Percentiles rank a stretch among this genome's conserved stretches.
Evolutionary conservation across 352 stramenopile genomes (phyloP).

Genomic region (Aphanomyces invadans): DNA sequence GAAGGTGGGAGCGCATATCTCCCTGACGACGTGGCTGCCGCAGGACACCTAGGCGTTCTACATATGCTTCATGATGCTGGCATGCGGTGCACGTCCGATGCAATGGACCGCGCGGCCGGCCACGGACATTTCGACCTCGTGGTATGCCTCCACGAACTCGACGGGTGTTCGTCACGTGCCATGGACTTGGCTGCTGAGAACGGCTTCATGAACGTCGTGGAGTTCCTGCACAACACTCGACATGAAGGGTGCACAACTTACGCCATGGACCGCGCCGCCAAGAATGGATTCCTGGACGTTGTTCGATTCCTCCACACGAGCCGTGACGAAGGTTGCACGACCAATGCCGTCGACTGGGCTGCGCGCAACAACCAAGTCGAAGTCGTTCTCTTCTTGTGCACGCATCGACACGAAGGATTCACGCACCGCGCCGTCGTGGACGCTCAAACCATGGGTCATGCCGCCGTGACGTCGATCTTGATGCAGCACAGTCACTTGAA

Average conservation of each 20-base stretch:
- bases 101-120: constrained; percentile 27
- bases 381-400: constrained; percentile 10
- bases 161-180: constrained; percentile 25
- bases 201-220: constrained; percentile 26
- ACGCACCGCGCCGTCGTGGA: constrained; percentile 1
- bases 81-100: neutral
- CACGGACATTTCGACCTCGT: constrained; percentile 28
- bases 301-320: constrained; percentile 5
- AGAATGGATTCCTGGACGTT: constrained; percentile 24
- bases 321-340: constrained; percentile 22
- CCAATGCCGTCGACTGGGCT: constrained; percentile 25
- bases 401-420: constrained; percentile 17
- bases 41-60: constrained; percentile 25
- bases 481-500: no score
- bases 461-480: neutral
- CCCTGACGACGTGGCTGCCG: constrained; percentile 15
- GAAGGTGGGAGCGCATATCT: neutral
- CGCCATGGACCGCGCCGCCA: constrained; percentile 52
- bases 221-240: constrained; percentile 24
- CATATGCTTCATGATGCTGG: constrained; percentile 9
- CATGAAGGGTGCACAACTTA: constrained; percentile 37
- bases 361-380: constrained; percentile 9
- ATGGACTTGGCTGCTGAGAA: constrained; percentile 30
- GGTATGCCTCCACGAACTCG: constrained; percentile 27
- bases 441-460: constrained; percentile 1